phyloP scores from a whole-genome alignment of 2,329 filamentous ascomycete genomes.

The Trichoderma afroharzianum region DNA sequence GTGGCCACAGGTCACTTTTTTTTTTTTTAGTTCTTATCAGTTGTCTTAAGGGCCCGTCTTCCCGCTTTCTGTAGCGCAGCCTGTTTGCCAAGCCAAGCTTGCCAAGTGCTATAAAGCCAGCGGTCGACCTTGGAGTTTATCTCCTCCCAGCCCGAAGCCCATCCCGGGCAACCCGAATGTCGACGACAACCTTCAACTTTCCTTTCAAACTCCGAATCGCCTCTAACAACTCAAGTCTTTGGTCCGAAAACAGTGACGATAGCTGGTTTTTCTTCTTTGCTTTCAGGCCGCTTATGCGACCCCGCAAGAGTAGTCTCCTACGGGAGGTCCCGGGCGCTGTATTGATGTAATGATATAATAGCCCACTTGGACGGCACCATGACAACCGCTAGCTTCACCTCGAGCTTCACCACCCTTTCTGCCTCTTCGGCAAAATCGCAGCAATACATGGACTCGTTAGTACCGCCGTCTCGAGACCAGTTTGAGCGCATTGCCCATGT shows the following conservation, averaged over 20 bases:
- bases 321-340: slow-evolving; percentile 12
- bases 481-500: slow-evolving; percentile 47
- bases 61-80: background rate
- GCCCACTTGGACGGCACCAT: background rate
- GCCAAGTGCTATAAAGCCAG: background rate
- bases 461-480: slow-evolving; percentile 43
- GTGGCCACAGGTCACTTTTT: background rate
- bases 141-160: background rate
- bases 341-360: background rate
- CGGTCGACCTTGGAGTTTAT: background rate
- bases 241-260: background rate
- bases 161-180: background rate
- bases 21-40: slow-evolving; percentile 14
- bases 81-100: background rate
- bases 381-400: slow-evolving; percentile 16
- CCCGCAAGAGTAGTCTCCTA: slow-evolving; percentile 10
- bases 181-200: background rate
- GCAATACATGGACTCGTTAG: slow-evolving; percentile 50
- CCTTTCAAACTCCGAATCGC: background rate
- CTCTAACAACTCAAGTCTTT: background rate
- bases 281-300: slow-evolving; percentile 10
- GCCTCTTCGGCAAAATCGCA: slow-evolving; percentile 28
- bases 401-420: slow-evolving; percentile 9
- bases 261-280: background rate
- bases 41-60: background rate